Evolutionary conservation across 371 early-diverging fungal genomes (phyloP).

Genomic region (Mortierella sp.): DNA sequence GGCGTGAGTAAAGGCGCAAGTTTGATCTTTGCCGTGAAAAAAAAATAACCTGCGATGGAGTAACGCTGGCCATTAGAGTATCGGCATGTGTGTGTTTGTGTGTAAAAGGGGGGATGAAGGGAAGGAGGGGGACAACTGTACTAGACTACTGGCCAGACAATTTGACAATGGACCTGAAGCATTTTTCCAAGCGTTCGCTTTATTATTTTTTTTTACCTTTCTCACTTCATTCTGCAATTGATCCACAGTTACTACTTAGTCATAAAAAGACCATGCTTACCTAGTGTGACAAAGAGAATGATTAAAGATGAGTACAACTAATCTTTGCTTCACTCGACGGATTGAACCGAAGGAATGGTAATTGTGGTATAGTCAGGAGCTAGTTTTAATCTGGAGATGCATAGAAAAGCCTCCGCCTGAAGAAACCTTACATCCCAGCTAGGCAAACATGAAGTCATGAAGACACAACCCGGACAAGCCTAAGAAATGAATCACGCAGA

Average conservation of each 20-base stretch:
- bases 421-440: slow-evolving; percentile 12
- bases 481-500: slow-evolving; percentile 18
- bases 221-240: background rate
- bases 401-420: slow-evolving; percentile 38
- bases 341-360: background rate
- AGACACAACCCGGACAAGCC: slow-evolving; percentile 5
- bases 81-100: slow-evolving; percentile 33
- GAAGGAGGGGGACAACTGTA: no score
- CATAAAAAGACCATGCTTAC: slow-evolving; percentile 31
- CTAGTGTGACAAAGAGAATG: slow-evolving; percentile 4
- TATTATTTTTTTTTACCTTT: slow-evolving; percentile 16
- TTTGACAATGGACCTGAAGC: background rate
- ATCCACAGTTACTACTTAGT: no score
- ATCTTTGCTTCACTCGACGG: no score
- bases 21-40: slow-evolving; percentile 55
- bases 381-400: slow-evolving; percentile 49
- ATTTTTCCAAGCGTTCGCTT: no score
- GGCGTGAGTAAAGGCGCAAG: slow-evolving; percentile 52
- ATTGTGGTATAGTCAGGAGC: slow-evolving; percentile 49
- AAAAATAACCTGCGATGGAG: slow-evolving; percentile 51
- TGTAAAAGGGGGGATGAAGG: background rate
- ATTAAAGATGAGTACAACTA: no score
- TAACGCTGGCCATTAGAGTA: slow-evolving; percentile 52
- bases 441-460: background rate
- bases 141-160: no score